Base-by-base conservation (phyloP, 2,329 filamentous ascomycete species). In the Monosporascus ibericus region DNA sequence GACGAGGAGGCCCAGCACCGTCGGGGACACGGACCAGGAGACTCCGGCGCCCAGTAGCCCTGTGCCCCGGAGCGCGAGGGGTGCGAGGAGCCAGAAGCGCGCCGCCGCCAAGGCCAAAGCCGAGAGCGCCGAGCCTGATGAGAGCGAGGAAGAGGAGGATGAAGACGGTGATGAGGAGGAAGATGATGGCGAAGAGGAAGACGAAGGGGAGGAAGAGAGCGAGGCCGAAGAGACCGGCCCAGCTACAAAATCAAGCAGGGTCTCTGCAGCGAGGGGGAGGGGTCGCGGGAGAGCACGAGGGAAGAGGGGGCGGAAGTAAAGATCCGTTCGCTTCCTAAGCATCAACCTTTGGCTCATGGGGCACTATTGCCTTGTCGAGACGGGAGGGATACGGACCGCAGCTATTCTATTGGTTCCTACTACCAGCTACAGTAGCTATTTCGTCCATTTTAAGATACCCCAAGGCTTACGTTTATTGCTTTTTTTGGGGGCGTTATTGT, bases 1-100 rank as follows among this genome's bases (percentile, higher is more conserved):
- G 74, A 75, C 56, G 61, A 69, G 39, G 58, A 63, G 44, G 68
- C 72, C 50, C 34, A 79, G 76, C 56, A 79, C 77, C 6, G 72
- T 79, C n/a, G 77, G 78, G 3, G 77, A 79, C 51, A 78, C 77
- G 1, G 77, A 80, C 56, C 72, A 73, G 40, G 72, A 74, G 44
- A 75, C 69, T 5, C 69, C 71, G n/a, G 69, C 70, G 37, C 64
- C 65, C 24, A 66, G 70, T 50, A 73, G 72, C 48, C 73, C 71
- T 50, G 63, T 69, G 51, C 55, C 67, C 54, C 74, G 70, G 59
- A 65, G 71, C 20, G 73, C 71, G 9, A 71, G 76, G 52, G 70
- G 71, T n/a, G 66, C 70, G 1, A 63, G 75, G 52, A 70, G 75
- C 53, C 68, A 72, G 56, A 75, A 75, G 59, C 72, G 75, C 47